These are phyloP conservation scores for Odonthalia washingtoniensis DNA, from an alignment of 31 red algal genomes.

Conservation along the genomic window DNA sequence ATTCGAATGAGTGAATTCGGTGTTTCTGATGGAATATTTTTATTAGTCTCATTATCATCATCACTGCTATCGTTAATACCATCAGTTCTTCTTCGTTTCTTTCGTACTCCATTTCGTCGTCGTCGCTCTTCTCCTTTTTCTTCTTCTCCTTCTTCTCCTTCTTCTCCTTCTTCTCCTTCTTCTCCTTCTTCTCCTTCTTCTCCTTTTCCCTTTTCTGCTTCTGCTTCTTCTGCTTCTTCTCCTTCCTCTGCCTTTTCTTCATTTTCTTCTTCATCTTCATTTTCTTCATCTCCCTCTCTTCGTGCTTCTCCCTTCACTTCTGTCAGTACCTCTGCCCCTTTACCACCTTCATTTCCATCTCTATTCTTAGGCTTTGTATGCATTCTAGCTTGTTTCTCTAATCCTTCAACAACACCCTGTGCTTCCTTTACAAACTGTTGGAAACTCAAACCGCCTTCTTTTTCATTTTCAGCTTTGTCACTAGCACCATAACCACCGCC, in stretches of 20 bases:
- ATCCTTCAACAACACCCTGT: background rate
- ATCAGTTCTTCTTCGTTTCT: too few species aligned
- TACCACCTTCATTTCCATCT: too few species aligned
- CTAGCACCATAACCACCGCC: background rate
- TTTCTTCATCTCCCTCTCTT: background rate
- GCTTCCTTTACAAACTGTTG: background rate
- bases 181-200: background rate
- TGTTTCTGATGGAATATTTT: too few species aligned
- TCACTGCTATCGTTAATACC: too few species aligned
- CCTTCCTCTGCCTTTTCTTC: background rate
- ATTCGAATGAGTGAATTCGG: too few species aligned
- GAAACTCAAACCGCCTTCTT: background rate
- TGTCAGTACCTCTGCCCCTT: background rate
- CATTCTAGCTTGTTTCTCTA: background rate
- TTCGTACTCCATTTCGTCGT: too few species aligned
- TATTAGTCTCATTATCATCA: too few species aligned
- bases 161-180: conserved; percentile 5
- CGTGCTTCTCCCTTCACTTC: background rate
- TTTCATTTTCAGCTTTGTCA: background rate
- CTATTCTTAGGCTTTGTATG: too few species aligned
- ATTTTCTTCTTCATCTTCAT: background rate
- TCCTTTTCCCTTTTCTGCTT: background rate
- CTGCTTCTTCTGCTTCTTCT: background rate
- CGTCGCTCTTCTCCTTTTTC: too few species aligned
- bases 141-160: background rate